A percentile compares a stretch with the other conserved stretches of the same genome.
These are phyloP conservation scores for Hypoxylon rubiginosum DNA, from an alignment of 2,329 filamentous ascomycete genomes.

Conservation along the genomic window DNA sequence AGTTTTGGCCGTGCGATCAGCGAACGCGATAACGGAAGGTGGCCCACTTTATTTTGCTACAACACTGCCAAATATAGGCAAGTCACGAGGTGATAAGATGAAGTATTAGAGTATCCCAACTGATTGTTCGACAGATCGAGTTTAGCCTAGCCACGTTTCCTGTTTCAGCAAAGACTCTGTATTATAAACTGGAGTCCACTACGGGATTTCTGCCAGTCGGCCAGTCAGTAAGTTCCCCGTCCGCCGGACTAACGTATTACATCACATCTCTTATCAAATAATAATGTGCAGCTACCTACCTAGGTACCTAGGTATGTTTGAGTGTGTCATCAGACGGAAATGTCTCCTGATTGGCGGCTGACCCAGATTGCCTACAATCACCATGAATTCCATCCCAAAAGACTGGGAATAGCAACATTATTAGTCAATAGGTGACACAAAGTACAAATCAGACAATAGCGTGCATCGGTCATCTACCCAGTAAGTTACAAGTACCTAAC, in stretches of 20 bases:
- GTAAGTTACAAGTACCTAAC: too few species aligned
- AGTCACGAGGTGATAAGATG: constrained; percentile 40
- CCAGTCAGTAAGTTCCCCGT: too few species aligned
- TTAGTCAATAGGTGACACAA: neutral
- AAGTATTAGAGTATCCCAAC: neutral
- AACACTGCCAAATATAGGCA: neutral
- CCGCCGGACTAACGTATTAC: too few species aligned
- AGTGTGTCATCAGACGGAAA: neutral
- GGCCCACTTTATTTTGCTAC: constrained; percentile 25
- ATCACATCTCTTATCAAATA: neutral
- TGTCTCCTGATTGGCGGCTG: neutral
- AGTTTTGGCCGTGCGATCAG: constrained; percentile 37
- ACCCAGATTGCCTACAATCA: neutral
- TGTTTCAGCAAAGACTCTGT: neutral
- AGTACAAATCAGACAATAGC: neutral
- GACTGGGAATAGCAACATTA: neutral
- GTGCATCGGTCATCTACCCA: neutral
- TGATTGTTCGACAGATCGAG: neutral
- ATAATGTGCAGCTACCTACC: too few species aligned
- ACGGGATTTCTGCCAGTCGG: neutral
- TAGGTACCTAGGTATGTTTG: too few species aligned
- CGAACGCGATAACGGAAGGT: constrained; percentile 39
- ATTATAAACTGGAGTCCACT: neutral
- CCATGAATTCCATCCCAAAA: neutral
- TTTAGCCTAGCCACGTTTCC: constrained; percentile 4